Conservation (phyloP, 2,329 filamentous ascomycete genomes). For the Alternaria alternata region DNA sequence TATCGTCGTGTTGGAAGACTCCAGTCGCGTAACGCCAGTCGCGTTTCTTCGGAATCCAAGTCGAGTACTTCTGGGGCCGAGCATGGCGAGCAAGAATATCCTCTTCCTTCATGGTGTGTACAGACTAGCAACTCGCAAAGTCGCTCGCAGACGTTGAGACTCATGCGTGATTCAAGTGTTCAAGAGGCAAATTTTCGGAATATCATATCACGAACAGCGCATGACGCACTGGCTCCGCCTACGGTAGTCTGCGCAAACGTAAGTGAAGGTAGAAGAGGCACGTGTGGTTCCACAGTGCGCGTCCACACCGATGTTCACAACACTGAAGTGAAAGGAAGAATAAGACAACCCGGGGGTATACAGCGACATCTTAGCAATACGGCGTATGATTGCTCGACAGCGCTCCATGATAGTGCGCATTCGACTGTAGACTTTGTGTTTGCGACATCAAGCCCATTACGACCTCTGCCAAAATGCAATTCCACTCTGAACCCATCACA, state of each 20-base stretch:
- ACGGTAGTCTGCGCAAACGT: background rate
- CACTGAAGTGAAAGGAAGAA: background rate
- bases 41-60: constrained; percentile 19
- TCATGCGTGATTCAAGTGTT: background rate
- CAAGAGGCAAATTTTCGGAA: background rate
- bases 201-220: background rate
- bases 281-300: background rate
- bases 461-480: background rate
- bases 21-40: constrained; percentile 29
- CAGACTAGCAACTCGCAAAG: background rate
- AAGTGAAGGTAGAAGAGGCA: background rate
- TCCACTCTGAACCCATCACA: background rate
- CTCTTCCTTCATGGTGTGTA: constrained; percentile 7
- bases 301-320: background rate
- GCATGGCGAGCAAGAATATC: constrained; percentile 26
- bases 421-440: background rate
- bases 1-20: constrained; percentile 24
- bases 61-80: constrained; percentile 26
- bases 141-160: too few species aligned
- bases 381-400: background rate
- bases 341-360: background rate
- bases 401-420: background rate
- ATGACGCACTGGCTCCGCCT: background rate
- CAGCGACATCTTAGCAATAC: background rate
- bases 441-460: background rate